phyloP scores from a whole-genome alignment of 106 monocot genomes.

The Allium fistulosum region DNA sequence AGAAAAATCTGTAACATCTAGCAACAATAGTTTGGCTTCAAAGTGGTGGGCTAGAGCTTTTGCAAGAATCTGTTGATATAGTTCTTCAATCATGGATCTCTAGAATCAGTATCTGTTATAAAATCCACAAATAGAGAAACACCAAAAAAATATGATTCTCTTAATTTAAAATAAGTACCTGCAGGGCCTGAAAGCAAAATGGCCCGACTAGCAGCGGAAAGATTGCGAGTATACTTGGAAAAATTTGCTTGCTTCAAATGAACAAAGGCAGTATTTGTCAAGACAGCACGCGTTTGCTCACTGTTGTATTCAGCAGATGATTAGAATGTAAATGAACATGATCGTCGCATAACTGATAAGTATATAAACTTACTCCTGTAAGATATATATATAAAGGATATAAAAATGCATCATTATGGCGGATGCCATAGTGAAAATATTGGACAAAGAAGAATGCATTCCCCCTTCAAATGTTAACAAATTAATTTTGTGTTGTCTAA shows the following conservation, averaged over 20 bases:
- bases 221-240: conserved; percentile 65
- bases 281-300: conserved; percentile 50
- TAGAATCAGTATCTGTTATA: conserved; percentile 8
- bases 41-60: conserved; percentile 70
- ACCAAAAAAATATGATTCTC: not conserved
- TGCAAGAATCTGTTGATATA: conserved; percentile 78
- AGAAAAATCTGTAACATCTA: conserved; percentile 67
- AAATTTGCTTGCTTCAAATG: conserved; percentile 57
- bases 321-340: no score
- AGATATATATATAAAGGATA: no score
- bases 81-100: conserved; percentile 35
- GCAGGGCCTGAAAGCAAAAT: conserved; percentile 84
- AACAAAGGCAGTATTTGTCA: conserved; percentile 80
- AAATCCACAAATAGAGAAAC: not conserved
- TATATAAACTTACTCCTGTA: no score
- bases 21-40: conserved; percentile 57
- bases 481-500: no score
- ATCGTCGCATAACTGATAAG: no score
- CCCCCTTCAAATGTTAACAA: no score
- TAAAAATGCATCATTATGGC: no score
- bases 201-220: conserved; percentile 54
- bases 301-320: conserved; percentile 16
- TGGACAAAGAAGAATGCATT: no score
- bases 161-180: conserved; percentile 25
- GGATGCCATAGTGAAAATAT: no score